Evolutionary conservation across 192 early-diverging fungal species (phyloP), one percentile per base, ranked within the genome.

Genomic region (Helicostylum pulchrum): DNA sequence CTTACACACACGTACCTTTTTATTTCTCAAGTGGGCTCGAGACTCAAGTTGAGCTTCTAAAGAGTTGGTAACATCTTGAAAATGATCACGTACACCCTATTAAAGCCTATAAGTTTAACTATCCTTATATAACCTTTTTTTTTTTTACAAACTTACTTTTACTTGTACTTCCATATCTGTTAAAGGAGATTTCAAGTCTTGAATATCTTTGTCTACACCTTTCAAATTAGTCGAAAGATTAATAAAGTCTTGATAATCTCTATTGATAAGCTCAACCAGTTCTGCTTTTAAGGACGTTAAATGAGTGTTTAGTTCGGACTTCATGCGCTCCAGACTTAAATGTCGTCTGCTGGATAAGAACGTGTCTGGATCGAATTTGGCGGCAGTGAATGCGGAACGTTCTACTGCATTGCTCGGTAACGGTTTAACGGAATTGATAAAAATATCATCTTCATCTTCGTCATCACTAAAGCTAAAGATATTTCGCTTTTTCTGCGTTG

Each of bases 181-280:
- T 43, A 92, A 53, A n/a, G 88, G 87, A 20, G 64, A 64, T 53
- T 68, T 71, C 19, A 92, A 67, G 19, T 85, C 80, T 23, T 72
- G 75, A 65, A 91, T 87, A 42, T 82, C 87, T 31, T 77, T 77
- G 62, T 89, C 89, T 1, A 87, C 85, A 2, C 87, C 90, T 20
- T 85, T 88, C 49, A 93, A 80, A 55, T 88, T 88, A 11, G 89
- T 92, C 1, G 88, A 90, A 5, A 93, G 72, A 57, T 87, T 83
- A 31, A 93, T 89, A 67, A 93, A 93, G 54, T 92, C 88, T 9
- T 85, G 83, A 74, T 90, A 93, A 66, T 92, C 91, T 34, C 71
- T 72, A 63, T 92, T 92, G 67, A 91, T 89, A 32, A 92, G 77
- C 46, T 91, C 91, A 39, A 91, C 80, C 11, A 93, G 80, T 47